Base-by-base conservation (phyloP, 2,329 filamentous ascomycete genomes). In the Fusarium lyarnte region DNA sequence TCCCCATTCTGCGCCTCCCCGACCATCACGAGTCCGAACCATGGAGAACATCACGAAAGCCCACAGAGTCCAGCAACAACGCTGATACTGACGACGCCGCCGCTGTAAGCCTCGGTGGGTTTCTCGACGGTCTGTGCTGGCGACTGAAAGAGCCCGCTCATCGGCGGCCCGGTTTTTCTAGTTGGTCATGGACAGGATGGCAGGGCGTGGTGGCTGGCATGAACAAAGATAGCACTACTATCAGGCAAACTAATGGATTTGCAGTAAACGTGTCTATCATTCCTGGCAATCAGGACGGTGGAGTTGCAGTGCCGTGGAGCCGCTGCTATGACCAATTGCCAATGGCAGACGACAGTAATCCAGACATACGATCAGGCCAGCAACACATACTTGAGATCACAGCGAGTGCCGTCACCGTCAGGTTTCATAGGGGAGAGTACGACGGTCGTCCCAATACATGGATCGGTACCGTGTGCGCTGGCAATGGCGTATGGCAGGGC, bases 221-320 rank as follows among this genome's bases (percentile, higher is more conserved):
- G 43, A 1, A 3, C 1, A 27, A 21, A 9, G 3, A 4, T 0
- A 21, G 11, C 11, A 9, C 0, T 21, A 17, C 42, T 27, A 21
- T 45, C 6, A 6, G 21, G 8, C 43, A 46, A 29, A 1, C 8
- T 14, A 6, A 29, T 4, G 43, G 17, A 21, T 21, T 29, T 21
- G 0, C 17, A 8, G 21, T 46, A 29, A 25, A 46, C 5, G 6
- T 21, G 3, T 29, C 43, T 12, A 14, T 46, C 2, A 19, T 45
- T 19, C 16, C 23, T 8, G 42, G 42, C 1, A 8, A 13, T 8
- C 23, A 27, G 42, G 10, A 27, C 6, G 10, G 42, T 5, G 16
- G 16, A 8, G 6, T 27, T 8, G 42, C 23, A 19, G 42, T 45
- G 23, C 42, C 42, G 4, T 45, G 42, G 42, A 27, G 16, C 23